phyloP scores from a whole-genome alignment of 1,139 yeast species.

The Geotrichum candidum region DNA sequence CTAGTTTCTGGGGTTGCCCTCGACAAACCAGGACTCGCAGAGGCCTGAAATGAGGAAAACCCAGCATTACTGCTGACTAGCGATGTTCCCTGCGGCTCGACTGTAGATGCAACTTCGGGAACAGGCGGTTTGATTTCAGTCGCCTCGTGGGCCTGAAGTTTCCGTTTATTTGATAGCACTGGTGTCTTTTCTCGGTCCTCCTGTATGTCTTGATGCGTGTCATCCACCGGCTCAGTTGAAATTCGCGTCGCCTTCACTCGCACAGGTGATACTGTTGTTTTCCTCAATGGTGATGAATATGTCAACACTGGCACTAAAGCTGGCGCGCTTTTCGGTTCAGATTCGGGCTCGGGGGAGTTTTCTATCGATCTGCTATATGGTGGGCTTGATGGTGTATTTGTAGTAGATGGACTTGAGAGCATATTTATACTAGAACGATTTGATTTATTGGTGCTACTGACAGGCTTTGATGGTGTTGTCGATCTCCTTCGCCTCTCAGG shows the following conservation, averaged over 20 bases:
- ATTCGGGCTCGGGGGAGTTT: conserved; percentile 9
- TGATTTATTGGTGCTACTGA: background rate
- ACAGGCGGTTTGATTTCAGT: background rate
- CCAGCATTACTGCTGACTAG: background rate
- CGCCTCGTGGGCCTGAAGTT: background rate
- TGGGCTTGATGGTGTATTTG: conserved; percentile 4
- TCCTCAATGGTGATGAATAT: background rate
- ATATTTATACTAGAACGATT: background rate
- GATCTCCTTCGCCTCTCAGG: background rate
- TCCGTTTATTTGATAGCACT: background rate
- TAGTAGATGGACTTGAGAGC: too few relatives aligned
- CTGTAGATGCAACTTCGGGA: background rate
- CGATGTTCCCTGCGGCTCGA: background rate
- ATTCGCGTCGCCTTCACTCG: background rate
- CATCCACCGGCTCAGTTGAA: background rate
- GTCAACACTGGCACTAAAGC: background rate
- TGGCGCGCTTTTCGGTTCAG: background rate
- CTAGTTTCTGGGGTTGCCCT: conserved; percentile 6
- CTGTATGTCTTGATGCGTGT: background rate
- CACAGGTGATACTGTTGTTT: background rate
- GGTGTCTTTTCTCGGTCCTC: background rate
- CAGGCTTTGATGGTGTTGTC: background rate
- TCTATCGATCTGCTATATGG: conserved; percentile 11
- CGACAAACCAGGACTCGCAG: background rate
- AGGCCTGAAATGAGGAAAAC: background rate